Base-by-base conservation (phyloP, 192 early-diverging fungal genomes). In the Coemansia sp. region DNA sequence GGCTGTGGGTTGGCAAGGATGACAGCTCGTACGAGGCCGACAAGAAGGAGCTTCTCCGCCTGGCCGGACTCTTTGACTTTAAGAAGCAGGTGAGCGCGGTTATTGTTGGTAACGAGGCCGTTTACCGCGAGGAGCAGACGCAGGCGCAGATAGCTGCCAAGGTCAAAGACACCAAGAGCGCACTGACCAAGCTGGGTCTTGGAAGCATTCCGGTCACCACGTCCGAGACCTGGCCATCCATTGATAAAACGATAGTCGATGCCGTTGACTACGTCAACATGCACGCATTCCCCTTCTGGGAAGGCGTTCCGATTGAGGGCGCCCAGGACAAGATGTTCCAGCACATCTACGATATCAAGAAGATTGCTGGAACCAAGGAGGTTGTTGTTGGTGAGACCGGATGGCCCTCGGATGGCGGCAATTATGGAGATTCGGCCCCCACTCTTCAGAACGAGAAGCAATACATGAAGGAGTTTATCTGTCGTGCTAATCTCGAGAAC, bases 271-370 rank as follows among this genome's bases (percentile, higher is more conserved):
- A 77, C 60, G 81, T 87, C 37, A 83, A 86, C 71, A 86, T 87
- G 65, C 87, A 91, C 60, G 86, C 87, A 13, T 88, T 89, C 75
- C 88, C 89, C 12, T 91, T 87, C 85, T 91, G 87, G 86, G 88
- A 85, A 43, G 85, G 86, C 61, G 74, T 73, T 18, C 40, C 61
- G 39, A 83, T 84, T 12, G 53, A 77, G 8, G 47, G 69, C 4
- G 87, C 87, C 9, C 80, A 85, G 45, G 62, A 67, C 68, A 88
- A 85, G 81, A 70, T 86, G 18, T 84, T 88, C 54, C 53, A 71
- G n/a, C 86, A 87, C 67, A 79, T 77, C 45, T 69, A 84, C 48
- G 65, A 81, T 37, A 67, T 86, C 59, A 75, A 85, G 42, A 64
- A 61, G 11, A 60, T 79, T 3, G 87, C 88, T 3, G 77, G 66